Evolutionary conservation across 768 basidiomycete species (phyloP).

Genomic region (Mycena kentingensis): DNA sequence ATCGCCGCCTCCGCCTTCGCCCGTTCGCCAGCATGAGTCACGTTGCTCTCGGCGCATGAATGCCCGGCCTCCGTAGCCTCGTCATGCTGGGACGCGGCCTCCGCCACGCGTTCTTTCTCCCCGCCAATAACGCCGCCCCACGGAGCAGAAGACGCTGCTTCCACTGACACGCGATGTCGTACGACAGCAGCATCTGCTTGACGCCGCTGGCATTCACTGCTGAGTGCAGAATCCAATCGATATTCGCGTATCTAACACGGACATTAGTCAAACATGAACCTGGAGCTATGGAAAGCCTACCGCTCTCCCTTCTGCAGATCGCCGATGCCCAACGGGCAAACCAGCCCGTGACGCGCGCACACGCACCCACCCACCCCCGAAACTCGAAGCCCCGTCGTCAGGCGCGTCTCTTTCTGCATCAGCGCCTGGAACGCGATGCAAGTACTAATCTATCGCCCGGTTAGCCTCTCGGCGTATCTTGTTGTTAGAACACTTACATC

Average conservation of each 20-base stretch:
- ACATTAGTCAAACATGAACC: no score
- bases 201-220: background rate
- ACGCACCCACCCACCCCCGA: conserved; percentile 12
- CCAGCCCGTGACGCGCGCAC: conserved; percentile 19
- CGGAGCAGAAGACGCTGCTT: background rate
- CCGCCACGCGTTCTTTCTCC: no score
- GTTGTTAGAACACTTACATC: conserved; percentile 3
- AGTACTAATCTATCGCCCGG: conserved; percentile 13
- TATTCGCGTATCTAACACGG: conserved; percentile 22
- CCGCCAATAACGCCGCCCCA: conserved; percentile 15
- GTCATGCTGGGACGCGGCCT: background rate
- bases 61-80: conserved; percentile 2
- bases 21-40: no score
- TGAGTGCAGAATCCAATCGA: conserved; percentile 26
- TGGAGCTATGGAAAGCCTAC: conserved; percentile 6
- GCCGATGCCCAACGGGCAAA: conserved; percentile 19
- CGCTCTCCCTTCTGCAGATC: conserved; percentile 29
- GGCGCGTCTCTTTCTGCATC: conserved; percentile 19
- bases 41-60: no score
- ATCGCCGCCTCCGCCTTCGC: no score
- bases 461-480: background rate
- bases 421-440: conserved; percentile 19
- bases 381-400: conserved; percentile 7
- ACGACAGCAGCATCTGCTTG: conserved; percentile 9
- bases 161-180: conserved; percentile 32